Conservation (phyloP, 2,329 filamentous ascomycete species). For the Hypoxylon sp. region DNA sequence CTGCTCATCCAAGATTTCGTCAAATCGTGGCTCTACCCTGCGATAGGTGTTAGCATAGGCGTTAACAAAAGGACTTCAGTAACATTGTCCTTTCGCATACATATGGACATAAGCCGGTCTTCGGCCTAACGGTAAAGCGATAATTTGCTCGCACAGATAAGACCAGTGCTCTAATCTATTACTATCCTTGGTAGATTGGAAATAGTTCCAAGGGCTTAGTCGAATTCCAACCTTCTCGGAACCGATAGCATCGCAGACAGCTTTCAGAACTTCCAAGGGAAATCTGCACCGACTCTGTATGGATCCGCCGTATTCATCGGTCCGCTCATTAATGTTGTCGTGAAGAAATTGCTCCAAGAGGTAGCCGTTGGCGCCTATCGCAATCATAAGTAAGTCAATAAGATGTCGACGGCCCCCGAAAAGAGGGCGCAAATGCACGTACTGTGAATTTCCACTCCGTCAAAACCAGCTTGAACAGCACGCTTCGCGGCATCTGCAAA, state of each 20-base stretch:
- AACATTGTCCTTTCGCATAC: slow-evolving; percentile 46
- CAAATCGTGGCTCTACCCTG: slow-evolving; percentile 63
- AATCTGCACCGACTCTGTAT: slow-evolving; percentile 50
- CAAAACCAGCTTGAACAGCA: slow-evolving; percentile 75
- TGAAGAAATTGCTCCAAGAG: slow-evolving; percentile 70
- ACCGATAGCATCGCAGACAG: slow-evolving; percentile 47
- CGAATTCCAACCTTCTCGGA: slow-evolving; percentile 47
- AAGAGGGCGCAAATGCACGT: slow-evolving; percentile 32
- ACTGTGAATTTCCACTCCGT: slow-evolving; percentile 66
- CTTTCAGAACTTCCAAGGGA: slow-evolving; percentile 46
- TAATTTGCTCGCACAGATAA: slow-evolving; percentile 56
- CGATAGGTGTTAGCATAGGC: slow-evolving; percentile 7
- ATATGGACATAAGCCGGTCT: slow-evolving; percentile 63
- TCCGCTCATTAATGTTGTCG: slow-evolving; percentile 49
- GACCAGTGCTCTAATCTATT: slow-evolving; percentile 54
- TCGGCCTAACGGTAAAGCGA: slow-evolving; percentile 53
- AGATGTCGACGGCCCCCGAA: slow-evolving; percentile 6
- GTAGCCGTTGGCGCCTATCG: slow-evolving; percentile 65
- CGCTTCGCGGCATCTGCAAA: slow-evolving; percentile 69
- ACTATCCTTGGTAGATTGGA: slow-evolving; percentile 49
- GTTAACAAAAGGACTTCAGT: not conserved
- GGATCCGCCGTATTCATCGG: slow-evolving; percentile 50
- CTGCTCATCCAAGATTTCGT: slow-evolving; percentile 62
- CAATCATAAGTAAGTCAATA: slow-evolving; percentile 16
- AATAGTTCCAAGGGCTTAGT: slow-evolving; percentile 49